phyloP scores from a whole-genome alignment of 495 filamentous ascomycete species.

The Glarea lozoyensis region DNA sequence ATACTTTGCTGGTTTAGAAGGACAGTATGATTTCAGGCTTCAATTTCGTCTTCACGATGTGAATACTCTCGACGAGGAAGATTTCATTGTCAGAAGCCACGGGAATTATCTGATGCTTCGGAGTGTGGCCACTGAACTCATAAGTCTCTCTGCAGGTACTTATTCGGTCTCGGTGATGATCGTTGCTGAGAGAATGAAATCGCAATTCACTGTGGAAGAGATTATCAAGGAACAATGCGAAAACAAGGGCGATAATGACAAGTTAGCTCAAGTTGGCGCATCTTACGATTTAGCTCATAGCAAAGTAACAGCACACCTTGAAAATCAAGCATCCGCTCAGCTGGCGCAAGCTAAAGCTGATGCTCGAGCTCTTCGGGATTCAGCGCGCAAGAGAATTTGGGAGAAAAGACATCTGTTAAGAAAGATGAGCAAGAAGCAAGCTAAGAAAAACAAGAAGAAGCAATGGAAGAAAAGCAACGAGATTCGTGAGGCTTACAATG shows the following conservation, averaged over 20 bases:
- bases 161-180: constrained; percentile 13
- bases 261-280: constrained; percentile 71
- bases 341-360: constrained; percentile 10
- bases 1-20: constrained; percentile 76
- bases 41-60: constrained; percentile 79
- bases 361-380: constrained; percentile 12
- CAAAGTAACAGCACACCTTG: constrained; percentile 31
- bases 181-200: constrained; percentile 21
- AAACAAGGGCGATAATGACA: constrained; percentile 50
- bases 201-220: constrained; percentile 51
- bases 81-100: constrained; percentile 77
- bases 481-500: constrained; percentile 4
- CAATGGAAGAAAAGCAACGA: constrained; percentile 12
- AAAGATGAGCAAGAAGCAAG: constrained; percentile 16
- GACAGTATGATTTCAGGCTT: constrained; percentile 70
- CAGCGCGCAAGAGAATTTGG: constrained; percentile 16
- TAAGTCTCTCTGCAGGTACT: constrained; percentile 38
- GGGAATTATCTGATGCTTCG: constrained; percentile 52
- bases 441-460: constrained; percentile 20
- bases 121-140: constrained; percentile 61
- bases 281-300: constrained; percentile 80
- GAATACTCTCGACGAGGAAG: constrained; percentile 54
- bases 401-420: constrained; percentile 14
- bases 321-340: constrained; percentile 6
- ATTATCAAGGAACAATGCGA: constrained; percentile 40